phyloP scores from a whole-genome alignment of 345 rosid genomes.

The Cardamine chenopodiifolia region DNA sequence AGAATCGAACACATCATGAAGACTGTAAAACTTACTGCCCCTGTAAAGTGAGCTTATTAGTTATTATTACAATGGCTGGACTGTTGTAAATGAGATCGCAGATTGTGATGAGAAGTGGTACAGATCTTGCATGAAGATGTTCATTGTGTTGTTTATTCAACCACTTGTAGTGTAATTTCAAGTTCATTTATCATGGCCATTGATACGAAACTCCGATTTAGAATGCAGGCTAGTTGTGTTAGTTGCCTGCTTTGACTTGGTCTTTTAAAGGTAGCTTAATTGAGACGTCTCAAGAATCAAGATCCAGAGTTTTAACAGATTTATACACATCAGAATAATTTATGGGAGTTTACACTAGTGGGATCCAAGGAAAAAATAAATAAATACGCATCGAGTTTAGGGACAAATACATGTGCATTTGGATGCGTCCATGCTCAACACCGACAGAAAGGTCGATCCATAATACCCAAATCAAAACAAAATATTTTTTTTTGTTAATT shows the following conservation, averaged over 20 bases:
- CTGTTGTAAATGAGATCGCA: not conserved
- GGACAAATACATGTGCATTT: conserved; percentile 31
- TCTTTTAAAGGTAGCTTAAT: not conserved
- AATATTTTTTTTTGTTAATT: not conserved
- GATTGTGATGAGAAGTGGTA: not conserved
- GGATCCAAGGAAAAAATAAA: conserved; percentile 4
- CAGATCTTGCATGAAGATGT: not conserved
- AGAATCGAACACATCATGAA: conserved; percentile 64
- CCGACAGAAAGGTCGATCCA: conserved; percentile 40
- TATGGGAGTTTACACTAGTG: conserved; percentile 13
- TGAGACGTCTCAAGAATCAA: conserved; percentile 10
- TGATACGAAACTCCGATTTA: not conserved
- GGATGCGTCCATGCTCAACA: conserved; percentile 35
- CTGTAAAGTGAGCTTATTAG: conserved; percentile 23
- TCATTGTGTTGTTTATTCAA: conserved; percentile 4
- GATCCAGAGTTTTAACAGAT: conserved; percentile 21
- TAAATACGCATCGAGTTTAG: conserved; percentile 16
- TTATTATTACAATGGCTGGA: not conserved
- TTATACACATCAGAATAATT: not conserved
- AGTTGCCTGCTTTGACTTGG: conserved; percentile 7
- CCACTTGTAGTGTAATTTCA: not conserved
- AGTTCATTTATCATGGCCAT: not conserved
- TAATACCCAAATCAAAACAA: not conserved
- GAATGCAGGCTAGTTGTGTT: conserved; percentile 13
- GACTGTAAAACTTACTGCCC: conserved; percentile 46